Percentiles rank a stretch among this genome's conserved stretches.
phyloP scores from a whole-genome alignment of 2,329 filamentous ascomycete species.

The Calcarisporium arbuscula region DNA sequence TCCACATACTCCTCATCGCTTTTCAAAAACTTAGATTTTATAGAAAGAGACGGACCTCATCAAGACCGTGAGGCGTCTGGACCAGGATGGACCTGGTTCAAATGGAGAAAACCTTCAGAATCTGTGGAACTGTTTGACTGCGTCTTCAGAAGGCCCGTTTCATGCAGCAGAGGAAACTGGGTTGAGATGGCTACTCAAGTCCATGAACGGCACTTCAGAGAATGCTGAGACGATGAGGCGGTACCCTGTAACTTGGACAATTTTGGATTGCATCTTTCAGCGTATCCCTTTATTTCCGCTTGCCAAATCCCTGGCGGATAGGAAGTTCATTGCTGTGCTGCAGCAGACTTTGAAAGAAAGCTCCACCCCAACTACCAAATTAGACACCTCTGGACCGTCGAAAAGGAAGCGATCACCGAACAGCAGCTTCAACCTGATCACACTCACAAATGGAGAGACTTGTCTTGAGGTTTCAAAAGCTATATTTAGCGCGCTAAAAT shows the following conservation, averaged over 20 bases:
- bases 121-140: constrained; percentile 43
- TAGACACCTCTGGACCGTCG: constrained; percentile 21
- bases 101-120: constrained; percentile 40
- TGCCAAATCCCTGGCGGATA: constrained; percentile 64
- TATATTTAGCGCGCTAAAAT: constrained; percentile 39
- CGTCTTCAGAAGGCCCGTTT: constrained; percentile 34
- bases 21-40: constrained; percentile 13
- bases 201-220: constrained; percentile 43
- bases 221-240: constrained; percentile 47
- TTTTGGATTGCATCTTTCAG: constrained; percentile 54
- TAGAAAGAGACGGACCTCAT: constrained; percentile 36
- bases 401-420: constrained; percentile 41
- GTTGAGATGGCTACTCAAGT: constrained; percentile 57
- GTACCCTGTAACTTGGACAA: constrained; percentile 53
- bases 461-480: constrained; percentile 42
- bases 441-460: constrained; percentile 30
- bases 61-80: constrained; percentile 47
- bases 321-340: constrained; percentile 60
- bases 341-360: constrained; percentile 59
- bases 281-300: constrained; percentile 64
- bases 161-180: constrained; percentile 52
- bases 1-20: background rate
- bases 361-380: constrained; percentile 22
- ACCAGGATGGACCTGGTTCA: constrained; percentile 41
- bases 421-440: constrained; percentile 30